Evolutionary conservation across 164 flowering plant genomes (phyloP), one percentile per base, ranked within the genome.

Genomic region (Protea cynaroides): DNA sequence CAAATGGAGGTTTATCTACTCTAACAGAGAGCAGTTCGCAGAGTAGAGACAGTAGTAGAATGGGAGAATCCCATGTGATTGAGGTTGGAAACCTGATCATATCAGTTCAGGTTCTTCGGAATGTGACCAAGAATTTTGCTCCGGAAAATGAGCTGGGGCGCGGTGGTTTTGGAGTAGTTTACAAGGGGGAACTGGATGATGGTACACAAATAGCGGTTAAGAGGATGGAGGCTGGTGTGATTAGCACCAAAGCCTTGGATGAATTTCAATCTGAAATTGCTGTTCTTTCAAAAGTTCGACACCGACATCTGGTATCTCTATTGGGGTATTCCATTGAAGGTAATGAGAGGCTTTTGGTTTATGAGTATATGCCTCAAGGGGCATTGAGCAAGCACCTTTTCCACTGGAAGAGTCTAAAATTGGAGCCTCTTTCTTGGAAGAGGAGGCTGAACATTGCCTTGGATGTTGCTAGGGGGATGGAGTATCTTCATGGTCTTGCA

Each of bases 101-200:
- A 64, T 82, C 90, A 13, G 84, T 86, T 65, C 88, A 84, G 73
- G 81, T 82, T 56, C 86, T 86, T 25, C 69, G 80, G 15, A 80
- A 82, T 36, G 91, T 73, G 58, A 86, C 91, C 15, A 80, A 81
- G 59, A 74, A 81, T 61, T 86, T 86, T 65, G 75, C 88, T 23
- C 72, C 78, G 0, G 88, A 82, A 60, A 84, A 84, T 62, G 91
- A 76, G 70, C 85, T 86, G 40, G 91, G 91, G 19, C 83, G 85
- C 57, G 91, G 91, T 25, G 91, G 91, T 8, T 86, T 86, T 77
- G 91, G 91, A 15, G 81, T 75, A 3, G 88, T 86, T 56, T 86
- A 86, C 59, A 82, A 81, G 68, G 92, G 89, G 5, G 83, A 82
- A 61, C 19, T 84, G 55, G 84, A 83, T 24, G 87, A 87, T 72